Base-by-base conservation (phyloP, 1,284 basidiomycete species). In the Ustanciosporium gigantosporum region DNA sequence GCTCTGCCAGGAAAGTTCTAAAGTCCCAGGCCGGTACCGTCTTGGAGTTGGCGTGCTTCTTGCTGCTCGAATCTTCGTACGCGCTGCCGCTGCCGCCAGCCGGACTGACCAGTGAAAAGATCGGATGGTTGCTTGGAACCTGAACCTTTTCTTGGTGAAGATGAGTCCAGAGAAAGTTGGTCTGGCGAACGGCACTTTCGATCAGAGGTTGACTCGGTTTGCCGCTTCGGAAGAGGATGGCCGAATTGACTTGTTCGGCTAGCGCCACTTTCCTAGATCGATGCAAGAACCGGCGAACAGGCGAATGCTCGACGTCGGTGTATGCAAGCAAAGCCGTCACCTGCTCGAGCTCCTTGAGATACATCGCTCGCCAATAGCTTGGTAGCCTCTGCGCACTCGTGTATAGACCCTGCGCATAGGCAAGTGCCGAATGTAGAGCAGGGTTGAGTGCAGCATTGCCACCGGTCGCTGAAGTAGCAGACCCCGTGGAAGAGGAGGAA, bases 221-320 rank as follows among this genome's bases (percentile, higher is more conserved):
- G 7, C 72, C 72, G 13, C 55, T 62, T 8, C 68, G 51, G 17
- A 46, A 41, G 32, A 93, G 79, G 41, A 93, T 89, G 9, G 91
- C 91, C 38, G 84, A 84, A 64, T 92, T 88, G 43, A 94, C 86
- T 79, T 91, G 88, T 50, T 89, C 87, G 1, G 90, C 90, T 5
- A 93, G 83, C 5, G 84, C 84, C 64, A 88, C 86, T 43, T 90
- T 83, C 49, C 89, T 80, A 48, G 84, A 84, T 73, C 87, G 85
- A 41, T 83, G 82, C 50, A 93, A 78, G 75, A 91, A 91, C 40
- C 82, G 83, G 14, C 84, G 80, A 60, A 89, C 35, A 82, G 83
- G 77, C 55, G 87, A 88, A 37, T 81, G 81, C 74, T 90, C 88
- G 0, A 90, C 87, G 3, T 85, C 81, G 20, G 81, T 81, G 73